A percentile compares a stretch with the other conserved stretches of the same genome.
These are phyloP conservation scores for Drechslerella coelobrocha DNA, from an alignment of 2,329 filamentous ascomycete genomes.

Conservation along the genomic window DNA sequence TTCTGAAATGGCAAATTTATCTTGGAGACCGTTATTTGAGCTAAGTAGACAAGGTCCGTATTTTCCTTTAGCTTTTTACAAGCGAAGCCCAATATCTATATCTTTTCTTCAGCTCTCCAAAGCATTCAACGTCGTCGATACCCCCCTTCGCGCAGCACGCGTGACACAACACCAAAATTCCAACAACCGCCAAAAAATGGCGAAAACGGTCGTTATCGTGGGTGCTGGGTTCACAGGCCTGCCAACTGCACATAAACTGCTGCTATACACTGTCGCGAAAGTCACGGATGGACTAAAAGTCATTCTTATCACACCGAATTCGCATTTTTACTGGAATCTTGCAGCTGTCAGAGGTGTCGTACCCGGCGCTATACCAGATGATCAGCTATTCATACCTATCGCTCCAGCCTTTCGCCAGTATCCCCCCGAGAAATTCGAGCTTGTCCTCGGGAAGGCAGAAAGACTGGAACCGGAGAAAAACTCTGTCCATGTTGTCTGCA, in stretches of 20 bases:
- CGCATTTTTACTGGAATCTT: constrained; percentile 68
- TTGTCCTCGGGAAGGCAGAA: constrained; percentile 64
- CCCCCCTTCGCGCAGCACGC: too few relatives aligned
- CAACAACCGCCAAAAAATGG: too few relatives aligned
- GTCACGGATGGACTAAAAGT: constrained; percentile 62
- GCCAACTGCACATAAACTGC: constrained; percentile 64
- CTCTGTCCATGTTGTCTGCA: constrained; percentile 56
- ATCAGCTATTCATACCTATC: constrained; percentile 64
- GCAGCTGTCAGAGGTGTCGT: constrained; percentile 66
- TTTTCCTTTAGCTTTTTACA: too few relatives aligned
- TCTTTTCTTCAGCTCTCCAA: too few relatives aligned
- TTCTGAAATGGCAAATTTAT: too few relatives aligned
- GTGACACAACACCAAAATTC: too few relatives aligned
- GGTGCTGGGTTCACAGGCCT: constrained; percentile 66
- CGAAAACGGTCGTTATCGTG: constrained; percentile 65
- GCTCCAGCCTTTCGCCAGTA: constrained; percentile 63
- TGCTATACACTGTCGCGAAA: constrained; percentile 63
- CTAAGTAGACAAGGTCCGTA: too few relatives aligned
- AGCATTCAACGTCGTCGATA: too few relatives aligned
- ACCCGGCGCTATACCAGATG: constrained; percentile 62
- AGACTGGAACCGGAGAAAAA: constrained; percentile 59
- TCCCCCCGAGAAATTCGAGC: constrained; percentile 62
- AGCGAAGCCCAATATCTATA: too few relatives aligned
- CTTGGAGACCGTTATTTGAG: too few relatives aligned
- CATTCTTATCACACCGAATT: constrained; percentile 65